Evolutionary conservation across 768 basidiomycete species (phyloP), one percentile per base, ranked within the genome.

Genomic region (Aureoboletus auriporus): DNA sequence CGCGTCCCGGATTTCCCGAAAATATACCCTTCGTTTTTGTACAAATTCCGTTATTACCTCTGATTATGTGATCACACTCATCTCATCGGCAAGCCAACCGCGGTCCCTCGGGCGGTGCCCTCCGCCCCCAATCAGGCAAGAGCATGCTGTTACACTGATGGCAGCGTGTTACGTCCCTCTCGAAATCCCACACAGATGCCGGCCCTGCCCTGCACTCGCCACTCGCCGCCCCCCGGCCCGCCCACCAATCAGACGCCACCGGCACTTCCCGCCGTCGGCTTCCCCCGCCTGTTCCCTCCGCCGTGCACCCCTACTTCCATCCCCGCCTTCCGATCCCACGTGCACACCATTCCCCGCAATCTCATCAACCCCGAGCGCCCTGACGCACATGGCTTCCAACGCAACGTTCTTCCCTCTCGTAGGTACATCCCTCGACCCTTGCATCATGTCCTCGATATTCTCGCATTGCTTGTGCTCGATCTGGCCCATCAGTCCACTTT

Each of bases 41-140:
- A 40, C 57, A 66, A 66, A 61, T 63, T 53, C 52, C 40, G 62
- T 46, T 64, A 68, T 68, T 56, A 67, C 54, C 56, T 63, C 2
- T 64, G 61, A 56, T 63, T 62, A 62, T 51, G 36, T 60, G 39
- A 64, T 28, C 54, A 46, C 10, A 46, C 31, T 11, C 53, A 63
- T 52, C 49, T 56, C 49, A 58, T 58, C 58, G 60, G 61, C 60
- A 62, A 46, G 35, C 53, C 48, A 58, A 61, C 66, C 66, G 66
- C 66, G 66, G 66, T 49, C 23, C 66, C 66, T 69, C 66, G 66
- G 65, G 48, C 43, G 52, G 52, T 6, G 43, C 42, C 47, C 41
- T 2, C 5, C 17, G n/a, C 26, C 20, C 51, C 53, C 5, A 20
- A 49, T 59, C 39, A 52, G 50, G 63, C 6, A 62, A 0, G 23